Conservation (phyloP, 106 monocot species). For the Dactylorhiza incarnata region DNA sequence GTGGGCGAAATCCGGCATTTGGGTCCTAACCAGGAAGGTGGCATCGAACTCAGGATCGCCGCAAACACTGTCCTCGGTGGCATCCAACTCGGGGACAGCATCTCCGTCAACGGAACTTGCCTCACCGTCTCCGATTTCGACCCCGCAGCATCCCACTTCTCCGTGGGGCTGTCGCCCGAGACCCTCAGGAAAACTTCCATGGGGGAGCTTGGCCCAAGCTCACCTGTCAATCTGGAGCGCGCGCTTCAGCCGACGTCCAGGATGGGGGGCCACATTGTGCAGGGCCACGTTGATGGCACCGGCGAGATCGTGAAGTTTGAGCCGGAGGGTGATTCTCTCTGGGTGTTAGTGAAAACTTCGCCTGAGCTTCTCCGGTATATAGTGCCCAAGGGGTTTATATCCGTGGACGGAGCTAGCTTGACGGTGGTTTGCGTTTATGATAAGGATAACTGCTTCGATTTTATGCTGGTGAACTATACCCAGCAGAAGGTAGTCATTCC, state of each 20-base stretch:
- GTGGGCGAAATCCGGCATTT: constrained; percentile 51
- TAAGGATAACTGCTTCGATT: constrained; percentile 74
- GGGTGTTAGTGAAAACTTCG: constrained; percentile 68
- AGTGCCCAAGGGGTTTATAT: constrained; percentile 84
- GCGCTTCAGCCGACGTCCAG: constrained; percentile 59
- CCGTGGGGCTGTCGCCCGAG: constrained; percentile 85
- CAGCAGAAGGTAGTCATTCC: constrained; percentile 87
- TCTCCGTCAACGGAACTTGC: constrained; percentile 86
- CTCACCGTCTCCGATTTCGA: constrained; percentile 76
- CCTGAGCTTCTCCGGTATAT: constrained; percentile 53
- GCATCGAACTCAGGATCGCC: constrained; percentile 53
- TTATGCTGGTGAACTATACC: constrained; percentile 92
- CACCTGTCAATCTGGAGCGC: constrained; percentile 75
- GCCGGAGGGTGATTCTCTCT: constrained; percentile 75
- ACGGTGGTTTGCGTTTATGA: constrained; percentile 86
- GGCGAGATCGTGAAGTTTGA: constrained; percentile 63
- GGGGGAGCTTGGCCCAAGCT: constrained; percentile 31
- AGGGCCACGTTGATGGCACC: constrained; percentile 88
- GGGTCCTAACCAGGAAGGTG: constrained; percentile 32
- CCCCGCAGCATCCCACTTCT: constrained; percentile 27
- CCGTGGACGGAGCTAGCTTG: constrained; percentile 85
- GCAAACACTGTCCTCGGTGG: constrained; percentile 51
- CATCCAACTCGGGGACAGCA: constrained; percentile 75
- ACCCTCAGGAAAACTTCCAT: constrained; percentile 77
- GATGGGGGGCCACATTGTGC: constrained; percentile 98